Evolutionary conservation across 345 rosid species (phyloP).

Genomic region (Lepidium sativum): DNA sequence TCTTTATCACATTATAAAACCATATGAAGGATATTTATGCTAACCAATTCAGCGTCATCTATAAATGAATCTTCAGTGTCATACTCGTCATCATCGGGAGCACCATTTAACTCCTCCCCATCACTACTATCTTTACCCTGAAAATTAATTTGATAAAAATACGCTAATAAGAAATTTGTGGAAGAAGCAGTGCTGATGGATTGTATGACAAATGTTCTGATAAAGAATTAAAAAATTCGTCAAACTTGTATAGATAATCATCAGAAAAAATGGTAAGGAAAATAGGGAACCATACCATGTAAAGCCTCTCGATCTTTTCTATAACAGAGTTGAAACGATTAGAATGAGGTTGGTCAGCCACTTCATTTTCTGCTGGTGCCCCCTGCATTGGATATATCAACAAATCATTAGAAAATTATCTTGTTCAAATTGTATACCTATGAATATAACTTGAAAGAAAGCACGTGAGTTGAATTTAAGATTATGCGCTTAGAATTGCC

Average conservation of each 20-base stretch:
- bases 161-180: not conserved
- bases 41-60: conserved; percentile 89
- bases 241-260: not conserved
- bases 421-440: not conserved
- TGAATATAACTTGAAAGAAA: not conserved
- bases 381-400: conserved; percentile 35
- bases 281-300: conserved; percentile 46
- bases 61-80: conserved; percentile 97
- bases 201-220: not conserved
- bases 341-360: conserved; percentile 47
- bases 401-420: not conserved
- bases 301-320: conserved; percentile 94
- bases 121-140: conserved; percentile 97
- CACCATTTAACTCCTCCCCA: conserved; percentile 74
- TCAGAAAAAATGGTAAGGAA: not conserved
- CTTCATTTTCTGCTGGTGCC: conserved; percentile 39
- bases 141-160: not conserved
- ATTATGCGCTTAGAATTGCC: not conserved
- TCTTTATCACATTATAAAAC: not conserved
- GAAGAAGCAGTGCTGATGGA: not conserved
- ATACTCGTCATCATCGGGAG: conserved; percentile 88
- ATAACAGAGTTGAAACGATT: conserved; percentile 84
- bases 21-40: conserved; percentile 9
- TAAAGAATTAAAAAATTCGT: not conserved
- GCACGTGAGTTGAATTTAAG: not conserved